These are phyloP conservation scores for Acacia confusa DNA, from an alignment of 306 rosid genomes.

Conservation along the genomic window DNA sequence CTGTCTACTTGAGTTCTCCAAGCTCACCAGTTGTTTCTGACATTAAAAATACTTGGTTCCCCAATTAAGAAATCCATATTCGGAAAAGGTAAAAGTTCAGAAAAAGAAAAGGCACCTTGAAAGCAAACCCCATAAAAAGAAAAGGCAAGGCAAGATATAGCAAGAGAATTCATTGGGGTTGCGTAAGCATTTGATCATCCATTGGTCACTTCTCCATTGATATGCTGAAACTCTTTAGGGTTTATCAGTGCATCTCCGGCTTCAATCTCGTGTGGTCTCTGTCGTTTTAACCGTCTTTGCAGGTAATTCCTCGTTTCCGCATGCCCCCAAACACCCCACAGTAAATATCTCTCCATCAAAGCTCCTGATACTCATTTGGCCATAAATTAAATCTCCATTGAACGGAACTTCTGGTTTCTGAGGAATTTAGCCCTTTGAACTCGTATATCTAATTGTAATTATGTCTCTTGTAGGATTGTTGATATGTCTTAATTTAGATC, in stretches of 20 bases:
- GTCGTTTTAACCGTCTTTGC: constrained; percentile 24
- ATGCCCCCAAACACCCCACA: background rate
- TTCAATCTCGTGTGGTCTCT: constrained; percentile 32
- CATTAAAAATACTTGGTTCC: constrained; percentile 1
- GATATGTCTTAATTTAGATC: constrained; percentile 24
- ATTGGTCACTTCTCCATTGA: background rate
- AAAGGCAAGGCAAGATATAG: background rate
- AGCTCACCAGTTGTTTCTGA: background rate
- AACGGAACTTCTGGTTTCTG: background rate
- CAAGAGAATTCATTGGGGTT: constrained; percentile 15
- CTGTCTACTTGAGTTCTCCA: background rate
- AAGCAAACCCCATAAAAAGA: background rate
- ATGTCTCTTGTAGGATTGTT: background rate
- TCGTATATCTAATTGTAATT: background rate
- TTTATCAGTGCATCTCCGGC: constrained; percentile 37
- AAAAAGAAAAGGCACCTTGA: constrained; percentile 25
- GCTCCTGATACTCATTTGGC: background rate
- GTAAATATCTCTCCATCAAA: background rate
- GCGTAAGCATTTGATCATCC: constrained; percentile 15
- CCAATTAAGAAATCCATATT: constrained; percentile 28
- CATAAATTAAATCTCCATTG: constrained; percentile 1
- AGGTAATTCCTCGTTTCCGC: constrained; percentile 17
- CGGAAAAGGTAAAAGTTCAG: constrained; percentile 27
- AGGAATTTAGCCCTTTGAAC: background rate
- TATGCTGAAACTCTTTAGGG: constrained; percentile 52